These are phyloP conservation scores for Saururus chinensis DNA, from an alignment of 164 flowering plant species.

Conservation along the genomic window DNA sequence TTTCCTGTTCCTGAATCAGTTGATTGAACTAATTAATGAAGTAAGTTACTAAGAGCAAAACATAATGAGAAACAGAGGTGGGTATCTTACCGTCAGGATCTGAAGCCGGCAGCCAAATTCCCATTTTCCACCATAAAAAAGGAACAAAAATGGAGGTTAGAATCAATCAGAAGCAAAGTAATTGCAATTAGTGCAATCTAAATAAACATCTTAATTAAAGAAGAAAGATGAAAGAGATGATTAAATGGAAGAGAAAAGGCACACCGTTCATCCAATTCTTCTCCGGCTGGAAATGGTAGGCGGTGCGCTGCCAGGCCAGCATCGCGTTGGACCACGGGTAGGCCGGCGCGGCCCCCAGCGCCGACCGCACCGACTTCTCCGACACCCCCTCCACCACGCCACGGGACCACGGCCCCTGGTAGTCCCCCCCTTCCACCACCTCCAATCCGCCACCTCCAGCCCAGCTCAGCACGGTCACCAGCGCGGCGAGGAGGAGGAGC, in stretches of 20 bases:
- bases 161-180: slow-evolving; percentile 3
- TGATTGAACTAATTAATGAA: too few species aligned
- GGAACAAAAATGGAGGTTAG: not conserved
- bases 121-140: slow-evolving; percentile 6
- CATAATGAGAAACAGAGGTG: not conserved
- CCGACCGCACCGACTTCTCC: slow-evolving; percentile 7
- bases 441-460: not conserved
- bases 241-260: not conserved
- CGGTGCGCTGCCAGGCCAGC: slow-evolving; percentile 24
- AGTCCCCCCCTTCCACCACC: not conserved
- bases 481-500: not conserved
- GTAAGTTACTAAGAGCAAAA: not conserved
- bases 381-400: slow-evolving; percentile 14
- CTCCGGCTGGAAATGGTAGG: slow-evolving; percentile 68
- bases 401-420: not conserved
- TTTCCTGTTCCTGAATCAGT: too few species aligned
- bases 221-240: not conserved
- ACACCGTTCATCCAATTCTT: slow-evolving; percentile 86
- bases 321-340: slow-evolving; percentile 15
- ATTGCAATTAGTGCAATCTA: not conserved
- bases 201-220: not conserved
- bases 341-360: not conserved
- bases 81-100: slow-evolving; percentile 54
- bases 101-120: slow-evolving; percentile 20
- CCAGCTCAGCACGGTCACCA: not conserved